These are phyloP conservation scores for Yarrowia galli DNA, from an alignment of 1,139 yeast genomes.

Conservation along the genomic window DNA sequence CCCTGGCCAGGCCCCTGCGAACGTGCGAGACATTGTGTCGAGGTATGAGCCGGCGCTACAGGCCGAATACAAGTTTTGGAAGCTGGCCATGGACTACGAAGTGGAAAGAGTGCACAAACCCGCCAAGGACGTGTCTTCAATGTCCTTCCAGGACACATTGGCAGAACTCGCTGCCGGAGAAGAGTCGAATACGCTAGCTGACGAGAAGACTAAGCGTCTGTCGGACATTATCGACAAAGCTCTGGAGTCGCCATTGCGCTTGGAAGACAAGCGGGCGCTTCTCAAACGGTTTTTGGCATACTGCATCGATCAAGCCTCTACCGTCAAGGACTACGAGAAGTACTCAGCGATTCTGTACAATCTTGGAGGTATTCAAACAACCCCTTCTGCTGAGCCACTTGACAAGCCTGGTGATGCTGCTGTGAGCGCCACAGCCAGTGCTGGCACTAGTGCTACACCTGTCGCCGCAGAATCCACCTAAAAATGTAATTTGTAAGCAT, in stretches of 20 bases:
- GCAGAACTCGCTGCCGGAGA: slow-evolving; percentile 1
- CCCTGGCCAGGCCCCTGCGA: slow-evolving; percentile 33
- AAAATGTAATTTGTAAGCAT: slow-evolving; percentile 22
- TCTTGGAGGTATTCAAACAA: slow-evolving; percentile 24
- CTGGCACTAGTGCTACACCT: not conserved
- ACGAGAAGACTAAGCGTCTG: slow-evolving; percentile 24
- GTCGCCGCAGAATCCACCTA: slow-evolving; percentile 10
- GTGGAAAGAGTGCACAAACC: slow-evolving; percentile 12
- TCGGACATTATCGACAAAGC: slow-evolving; percentile 12
- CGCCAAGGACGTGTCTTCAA: slow-evolving; percentile 14
- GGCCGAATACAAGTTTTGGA: slow-evolving; percentile 29
- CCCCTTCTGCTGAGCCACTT: slow-evolving; percentile 17
- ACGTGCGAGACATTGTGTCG: slow-evolving; percentile 16
- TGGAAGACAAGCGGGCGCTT: slow-evolving; percentile 30
- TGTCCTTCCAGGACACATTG: slow-evolving; percentile 24
- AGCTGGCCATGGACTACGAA: slow-evolving; percentile 19
- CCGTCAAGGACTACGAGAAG: slow-evolving; percentile 25
- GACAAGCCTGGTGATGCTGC: slow-evolving; percentile 31
- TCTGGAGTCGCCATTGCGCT: slow-evolving; percentile 7
- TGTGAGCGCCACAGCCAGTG: not conserved
- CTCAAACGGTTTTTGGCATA: slow-evolving; percentile 18
- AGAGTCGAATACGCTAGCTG: not conserved
- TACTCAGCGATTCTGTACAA: slow-evolving; percentile 21
- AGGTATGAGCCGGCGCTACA: slow-evolving; percentile 13
- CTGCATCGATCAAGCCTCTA: slow-evolving; percentile 17